These are phyloP conservation scores for Cladosporium sp. DNA, from an alignment of 2,329 filamentous ascomycete species.

Conservation along the genomic window DNA sequence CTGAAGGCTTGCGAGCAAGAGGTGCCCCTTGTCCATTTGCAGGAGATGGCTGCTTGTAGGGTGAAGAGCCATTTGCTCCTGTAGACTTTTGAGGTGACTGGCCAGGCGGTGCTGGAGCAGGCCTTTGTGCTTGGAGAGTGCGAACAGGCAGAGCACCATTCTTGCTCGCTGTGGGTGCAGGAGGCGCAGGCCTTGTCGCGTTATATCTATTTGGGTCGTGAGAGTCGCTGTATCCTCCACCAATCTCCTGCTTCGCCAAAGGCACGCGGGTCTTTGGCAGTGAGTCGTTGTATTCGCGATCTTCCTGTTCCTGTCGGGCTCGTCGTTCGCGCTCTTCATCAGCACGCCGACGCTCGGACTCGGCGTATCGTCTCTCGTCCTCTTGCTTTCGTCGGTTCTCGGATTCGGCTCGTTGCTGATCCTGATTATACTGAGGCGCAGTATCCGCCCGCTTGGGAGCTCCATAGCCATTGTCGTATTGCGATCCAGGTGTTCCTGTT, in stretches of 20 bases:
- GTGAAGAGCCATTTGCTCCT: constrained; percentile 24
- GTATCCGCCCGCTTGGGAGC: constrained; percentile 27
- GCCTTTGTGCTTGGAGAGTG: constrained; percentile 64
- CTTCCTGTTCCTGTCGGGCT: constrained; percentile 66
- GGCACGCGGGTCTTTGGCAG: constrained; percentile 77
- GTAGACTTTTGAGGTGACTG: constrained; percentile 23
- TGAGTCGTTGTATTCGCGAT: constrained; percentile 74
- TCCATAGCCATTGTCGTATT: constrained; percentile 1
- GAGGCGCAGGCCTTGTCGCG: constrained; percentile 74
- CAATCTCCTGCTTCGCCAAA: constrained; percentile 84
- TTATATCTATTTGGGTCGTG: constrained; percentile 67
- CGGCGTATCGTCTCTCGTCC: constrained; percentile 35
- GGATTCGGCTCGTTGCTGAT: constrained; percentile 31
- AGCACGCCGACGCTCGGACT: constrained; percentile 38
- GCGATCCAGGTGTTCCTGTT: constrained; percentile 21
- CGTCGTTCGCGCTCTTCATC: constrained; percentile 43
- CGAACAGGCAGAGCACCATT: constrained; percentile 34
- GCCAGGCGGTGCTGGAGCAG: constrained; percentile 29
- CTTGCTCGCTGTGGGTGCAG: constrained; percentile 29
- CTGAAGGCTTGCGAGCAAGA: constrained; percentile 27
- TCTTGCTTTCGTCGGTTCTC: constrained; percentile 37
- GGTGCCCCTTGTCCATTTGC: constrained; percentile 25
- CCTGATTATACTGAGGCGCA: constrained; percentile 25
- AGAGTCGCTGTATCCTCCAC: constrained; percentile 54
- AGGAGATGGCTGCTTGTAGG: constrained; percentile 24